These are phyloP conservation scores for Dujonia santamariae DNA, from an alignment of 1,139 yeast genomes.

Conservation along the genomic window DNA sequence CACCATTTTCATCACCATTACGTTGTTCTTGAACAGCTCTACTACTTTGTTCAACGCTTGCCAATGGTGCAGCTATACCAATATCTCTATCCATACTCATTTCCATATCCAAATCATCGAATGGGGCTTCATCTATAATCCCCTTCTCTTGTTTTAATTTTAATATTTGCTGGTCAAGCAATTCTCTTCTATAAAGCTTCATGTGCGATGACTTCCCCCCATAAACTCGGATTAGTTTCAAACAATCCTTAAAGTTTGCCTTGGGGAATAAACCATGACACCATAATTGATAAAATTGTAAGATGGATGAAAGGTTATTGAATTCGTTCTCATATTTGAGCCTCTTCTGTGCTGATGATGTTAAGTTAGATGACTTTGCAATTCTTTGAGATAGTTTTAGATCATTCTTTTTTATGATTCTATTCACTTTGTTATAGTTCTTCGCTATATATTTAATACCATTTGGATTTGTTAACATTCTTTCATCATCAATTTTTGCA, in stretches of 20 bases:
- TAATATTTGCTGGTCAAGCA: slow-evolving; percentile 32
- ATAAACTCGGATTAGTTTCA: slow-evolving; percentile 31
- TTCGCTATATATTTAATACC: slow-evolving; percentile 49
- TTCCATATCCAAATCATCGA: slow-evolving; percentile 2
- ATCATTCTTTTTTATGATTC: slow-evolving; percentile 29
- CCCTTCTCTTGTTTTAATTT: slow-evolving; percentile 34
- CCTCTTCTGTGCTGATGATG: slow-evolving; percentile 11
- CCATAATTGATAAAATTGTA: slow-evolving; percentile 79
- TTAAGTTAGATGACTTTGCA: slow-evolving; percentile 6
- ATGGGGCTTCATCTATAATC: slow-evolving; percentile 24
- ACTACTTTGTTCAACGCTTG: slow-evolving; percentile 2
- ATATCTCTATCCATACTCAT: slow-evolving; percentile 1
- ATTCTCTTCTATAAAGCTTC: slow-evolving; percentile 33
- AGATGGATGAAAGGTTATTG: slow-evolving; percentile 40
- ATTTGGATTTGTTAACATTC: slow-evolving; percentile 39
- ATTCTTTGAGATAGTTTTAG: slow-evolving; percentile 18
- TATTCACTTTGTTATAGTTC: slow-evolving; percentile 33
- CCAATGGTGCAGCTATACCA: slow-evolving; percentile 5
- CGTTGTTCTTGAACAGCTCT: slow-evolving; percentile 1
- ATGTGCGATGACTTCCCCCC: slow-evolving; percentile 32
- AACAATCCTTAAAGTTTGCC: slow-evolving; percentile 68
- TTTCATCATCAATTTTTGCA: slow-evolving; percentile 48
- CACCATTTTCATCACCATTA: slow-evolving; percentile 6
- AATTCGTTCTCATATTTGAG: slow-evolving; percentile 38
- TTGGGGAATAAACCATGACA: slow-evolving; percentile 78